These are phyloP conservation scores for Balamuthia mandrillaris DNA, from an alignment of 208 protist species.

Conservation along the genomic window DNA sequence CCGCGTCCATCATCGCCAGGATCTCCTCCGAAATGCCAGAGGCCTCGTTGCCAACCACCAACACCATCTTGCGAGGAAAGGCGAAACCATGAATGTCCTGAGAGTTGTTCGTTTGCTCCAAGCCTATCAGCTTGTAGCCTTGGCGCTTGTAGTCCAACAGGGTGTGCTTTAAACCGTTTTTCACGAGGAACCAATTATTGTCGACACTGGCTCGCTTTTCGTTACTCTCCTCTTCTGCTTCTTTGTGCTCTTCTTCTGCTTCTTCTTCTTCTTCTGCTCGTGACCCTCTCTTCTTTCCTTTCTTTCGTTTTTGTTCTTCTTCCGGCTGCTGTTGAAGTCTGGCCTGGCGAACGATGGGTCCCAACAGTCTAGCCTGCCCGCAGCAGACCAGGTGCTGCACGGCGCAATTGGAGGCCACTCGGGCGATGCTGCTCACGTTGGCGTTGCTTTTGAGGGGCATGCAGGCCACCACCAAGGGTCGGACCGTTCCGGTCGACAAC, in stretches of 20 bases:
- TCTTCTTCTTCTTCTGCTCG: background rate
- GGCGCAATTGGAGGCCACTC: background rate
- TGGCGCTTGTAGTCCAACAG: no score
- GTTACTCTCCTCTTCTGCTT: background rate
- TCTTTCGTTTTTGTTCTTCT: background rate
- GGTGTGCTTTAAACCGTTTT: no score
- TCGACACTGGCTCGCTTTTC: no score
- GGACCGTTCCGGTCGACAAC: background rate
- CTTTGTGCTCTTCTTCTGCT: background rate
- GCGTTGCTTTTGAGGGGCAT: background rate
- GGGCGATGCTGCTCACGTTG: background rate
- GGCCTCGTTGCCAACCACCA: slow-evolving; percentile 2
- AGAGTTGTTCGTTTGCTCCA: background rate
- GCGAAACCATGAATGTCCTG: background rate
- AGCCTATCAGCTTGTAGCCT: background rate
- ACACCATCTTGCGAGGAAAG: background rate
- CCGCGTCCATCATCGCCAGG: background rate
- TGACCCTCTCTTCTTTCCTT: background rate
- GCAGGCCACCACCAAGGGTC: background rate
- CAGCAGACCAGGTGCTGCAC: background rate
- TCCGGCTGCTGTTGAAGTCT: background rate
- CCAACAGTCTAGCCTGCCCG: background rate
- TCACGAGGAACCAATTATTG: no score
- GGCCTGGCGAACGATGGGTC: background rate
- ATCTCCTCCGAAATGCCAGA: background rate